phyloP scores from a whole-genome alignment of 116 monocot species.

The Zostera marina region DNA sequence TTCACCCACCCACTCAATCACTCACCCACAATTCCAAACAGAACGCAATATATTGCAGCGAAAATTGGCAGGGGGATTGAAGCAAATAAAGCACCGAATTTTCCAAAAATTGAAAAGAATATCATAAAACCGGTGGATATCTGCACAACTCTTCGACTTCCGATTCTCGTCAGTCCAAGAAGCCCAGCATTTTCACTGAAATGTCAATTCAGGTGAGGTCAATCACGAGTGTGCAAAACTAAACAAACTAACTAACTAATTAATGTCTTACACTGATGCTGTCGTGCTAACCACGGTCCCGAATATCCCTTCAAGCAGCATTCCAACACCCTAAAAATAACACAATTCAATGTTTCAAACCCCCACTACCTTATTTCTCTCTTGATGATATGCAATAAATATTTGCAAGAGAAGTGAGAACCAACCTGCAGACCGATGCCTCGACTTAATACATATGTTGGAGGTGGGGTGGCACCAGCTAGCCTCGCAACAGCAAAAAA shows the following conservation, averaged over 20 bases:
- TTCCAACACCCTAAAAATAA: slow-evolving; percentile 49
- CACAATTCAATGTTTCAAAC: background rate
- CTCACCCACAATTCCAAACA: slow-evolving; percentile 80
- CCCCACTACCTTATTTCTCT: too few relatives aligned
- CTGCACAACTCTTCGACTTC: slow-evolving; percentile 68
- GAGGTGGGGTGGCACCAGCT: slow-evolving; percentile 75
- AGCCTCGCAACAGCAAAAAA: slow-evolving; percentile 55
- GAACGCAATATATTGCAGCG: slow-evolving; percentile 65
- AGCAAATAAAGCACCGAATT: slow-evolving; percentile 82
- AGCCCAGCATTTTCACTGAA: slow-evolving; percentile 76
- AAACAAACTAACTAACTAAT: background rate
- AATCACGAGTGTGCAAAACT: background rate
- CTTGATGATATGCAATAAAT: background rate
- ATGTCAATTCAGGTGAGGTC: background rate
- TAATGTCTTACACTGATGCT: slow-evolving; percentile 59
- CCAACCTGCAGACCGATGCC: slow-evolving; percentile 78
- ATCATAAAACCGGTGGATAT: slow-evolving; percentile 80
- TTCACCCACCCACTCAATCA: too few relatives aligned
- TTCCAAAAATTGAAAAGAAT: slow-evolving; percentile 82
- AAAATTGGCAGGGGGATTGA: slow-evolving; percentile 81
- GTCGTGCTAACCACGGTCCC: slow-evolving; percentile 51
- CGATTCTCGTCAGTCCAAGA: slow-evolving; percentile 59
- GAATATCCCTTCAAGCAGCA: slow-evolving; percentile 71
- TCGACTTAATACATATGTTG: slow-evolving; percentile 49
- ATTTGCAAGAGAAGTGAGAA: background rate